A percentile compares a stretch with the other conserved stretches of the same genome.
Conservation (phyloP, 2,329 filamentous ascomycete species). For the Hortaea sp. region DNA sequence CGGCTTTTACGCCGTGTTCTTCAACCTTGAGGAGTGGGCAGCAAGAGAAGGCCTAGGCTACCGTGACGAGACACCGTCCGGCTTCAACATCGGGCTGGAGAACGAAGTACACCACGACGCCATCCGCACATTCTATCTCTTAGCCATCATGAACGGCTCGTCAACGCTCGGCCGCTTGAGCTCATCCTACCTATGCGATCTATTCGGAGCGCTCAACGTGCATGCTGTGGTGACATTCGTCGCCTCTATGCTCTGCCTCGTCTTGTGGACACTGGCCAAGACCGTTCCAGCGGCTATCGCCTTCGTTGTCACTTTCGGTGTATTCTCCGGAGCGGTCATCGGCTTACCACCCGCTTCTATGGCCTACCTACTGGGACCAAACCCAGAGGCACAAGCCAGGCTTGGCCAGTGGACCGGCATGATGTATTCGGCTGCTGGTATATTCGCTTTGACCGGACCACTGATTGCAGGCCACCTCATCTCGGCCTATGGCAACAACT, state of each 20-base stretch:
- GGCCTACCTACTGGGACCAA: conserved; percentile 33
- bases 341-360: conserved; percentile 41
- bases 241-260: conserved; percentile 32
- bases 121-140: conserved; percentile 39
- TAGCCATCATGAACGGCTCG: conserved; percentile 41
- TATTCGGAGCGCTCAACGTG: conserved; percentile 36
- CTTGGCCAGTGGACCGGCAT: conserved; percentile 44
- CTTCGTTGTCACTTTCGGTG: conserved; percentile 40
- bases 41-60: conserved; percentile 32
- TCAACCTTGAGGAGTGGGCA: conserved; percentile 46
- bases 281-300: conserved; percentile 31
- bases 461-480: conserved; percentile 39
- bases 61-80: conserved; percentile 9
- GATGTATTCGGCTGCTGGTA: conserved; percentile 40
- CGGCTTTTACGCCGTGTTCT: conserved; percentile 44
- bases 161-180: conserved; percentile 38
- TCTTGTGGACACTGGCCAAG: conserved; percentile 34
- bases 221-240: conserved; percentile 34
- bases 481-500: conserved; percentile 27
- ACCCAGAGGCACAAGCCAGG: conserved; percentile 24
- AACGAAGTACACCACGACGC: conserved; percentile 18
- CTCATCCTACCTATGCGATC: conserved; percentile 36
- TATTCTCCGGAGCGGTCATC: conserved; percentile 40
- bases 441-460: conserved; percentile 37
- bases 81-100: conserved; percentile 9